A percentile compares a stretch with the other conserved stretches of the same genome.
Evolutionary conservation across 225 moss, liverwort and hornwort species (phyloP).

Genomic region (Rhytidiadelphus loreus): DNA sequence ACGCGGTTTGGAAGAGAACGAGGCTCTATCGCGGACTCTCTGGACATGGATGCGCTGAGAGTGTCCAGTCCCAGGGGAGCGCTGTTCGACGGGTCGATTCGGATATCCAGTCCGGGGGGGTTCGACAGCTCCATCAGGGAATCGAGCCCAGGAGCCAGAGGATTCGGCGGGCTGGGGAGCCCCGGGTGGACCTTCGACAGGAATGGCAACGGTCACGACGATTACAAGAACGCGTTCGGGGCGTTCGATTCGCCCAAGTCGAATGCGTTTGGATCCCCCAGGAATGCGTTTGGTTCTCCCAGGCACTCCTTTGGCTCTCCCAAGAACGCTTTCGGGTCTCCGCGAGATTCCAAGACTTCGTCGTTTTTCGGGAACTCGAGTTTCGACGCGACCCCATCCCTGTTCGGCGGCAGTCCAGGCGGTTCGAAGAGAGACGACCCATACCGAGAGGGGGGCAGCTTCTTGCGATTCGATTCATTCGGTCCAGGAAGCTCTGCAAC

Average conservation of each 20-base stretch:
- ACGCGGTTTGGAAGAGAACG: constrained; percentile 37
- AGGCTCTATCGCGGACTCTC: constrained; percentile 26
- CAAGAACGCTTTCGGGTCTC: constrained; percentile 18
- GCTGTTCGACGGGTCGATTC: constrained; percentile 43
- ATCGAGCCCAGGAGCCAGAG: constrained; percentile 40
- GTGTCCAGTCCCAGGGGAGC: constrained; percentile 43
- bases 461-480: constrained; percentile 49
- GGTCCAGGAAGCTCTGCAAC: constrained; percentile 31
- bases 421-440: constrained; percentile 31
- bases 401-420: constrained; percentile 46
- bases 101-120: constrained; percentile 43
- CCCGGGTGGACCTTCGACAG: constrained; percentile 48
- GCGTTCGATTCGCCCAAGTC: constrained; percentile 45
- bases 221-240: constrained; percentile 38
- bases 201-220: constrained; percentile 39
- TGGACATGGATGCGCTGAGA: constrained; percentile 29
- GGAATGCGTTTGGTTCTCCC: constrained; percentile 35
- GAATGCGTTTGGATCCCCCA: constrained; percentile 36
- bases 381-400: constrained; percentile 30
- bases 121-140: constrained; percentile 41
- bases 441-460: constrained; percentile 25
- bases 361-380: constrained; percentile 29
- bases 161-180: constrained; percentile 39
- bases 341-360: constrained; percentile 19
- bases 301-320: constrained; percentile 32